phyloP scores from a whole-genome alignment of 73 alveolate species.

The Blepharisma japonicum region DNA sequence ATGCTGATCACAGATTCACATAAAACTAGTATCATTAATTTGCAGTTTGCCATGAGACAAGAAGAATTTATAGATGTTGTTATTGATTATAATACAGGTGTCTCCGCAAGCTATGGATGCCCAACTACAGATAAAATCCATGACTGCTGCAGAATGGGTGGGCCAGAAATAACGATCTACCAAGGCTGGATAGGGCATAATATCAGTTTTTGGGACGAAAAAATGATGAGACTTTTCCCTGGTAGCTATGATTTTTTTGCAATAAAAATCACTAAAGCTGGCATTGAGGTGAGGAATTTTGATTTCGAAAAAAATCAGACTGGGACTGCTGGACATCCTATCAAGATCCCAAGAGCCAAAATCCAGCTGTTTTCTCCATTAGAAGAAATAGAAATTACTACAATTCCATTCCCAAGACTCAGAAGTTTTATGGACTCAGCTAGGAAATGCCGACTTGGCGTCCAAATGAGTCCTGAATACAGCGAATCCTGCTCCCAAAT shows the following conservation, averaged over 20 bases:
- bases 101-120: background rate
- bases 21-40: background rate
- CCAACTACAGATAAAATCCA: conserved; percentile 12
- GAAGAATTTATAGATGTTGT: conserved; percentile 19
- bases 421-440: background rate
- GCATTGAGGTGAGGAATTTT: conserved; percentile 7
- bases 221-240: conserved; percentile 26
- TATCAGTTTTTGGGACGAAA: conserved; percentile 11
- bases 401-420: conserved; percentile 23
- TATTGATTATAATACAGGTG: conserved; percentile 11
- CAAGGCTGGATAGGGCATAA: conserved; percentile 13
- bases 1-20: background rate
- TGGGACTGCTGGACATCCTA: conserved; percentile 10
- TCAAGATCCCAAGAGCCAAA: background rate
- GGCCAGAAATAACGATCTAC: background rate
- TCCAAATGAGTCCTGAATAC: conserved; percentile 24
- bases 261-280: conserved; percentile 9
- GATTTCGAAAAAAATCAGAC: background rate
- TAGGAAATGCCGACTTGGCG: background rate
- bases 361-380: background rate
- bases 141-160: background rate
- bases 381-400: conserved; percentile 19
- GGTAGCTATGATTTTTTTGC: conserved; percentile 21
- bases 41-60: background rate
- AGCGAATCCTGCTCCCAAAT: conserved; percentile 1